Conservation (phyloP, 352 stramenopile species). For the Halophytophthora polymorphica region DNA sequence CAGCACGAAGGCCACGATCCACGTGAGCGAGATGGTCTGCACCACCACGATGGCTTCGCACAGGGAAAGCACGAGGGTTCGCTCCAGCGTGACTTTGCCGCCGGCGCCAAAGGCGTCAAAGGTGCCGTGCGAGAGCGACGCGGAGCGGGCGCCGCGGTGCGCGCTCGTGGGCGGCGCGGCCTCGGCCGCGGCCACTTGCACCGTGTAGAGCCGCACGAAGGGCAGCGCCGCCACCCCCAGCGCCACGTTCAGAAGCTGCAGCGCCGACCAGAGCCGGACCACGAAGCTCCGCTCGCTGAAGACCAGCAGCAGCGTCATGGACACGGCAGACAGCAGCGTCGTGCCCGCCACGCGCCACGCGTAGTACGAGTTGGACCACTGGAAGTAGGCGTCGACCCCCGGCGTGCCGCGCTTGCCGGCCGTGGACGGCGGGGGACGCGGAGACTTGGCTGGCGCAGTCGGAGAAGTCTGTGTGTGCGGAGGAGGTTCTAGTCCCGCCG, state of each 20-base stretch:
- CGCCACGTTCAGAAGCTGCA: slow-evolving; percentile 57
- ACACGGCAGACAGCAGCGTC: slow-evolving; percentile 42
- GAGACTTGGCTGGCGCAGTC: neutral
- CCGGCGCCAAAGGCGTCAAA: slow-evolving; percentile 23
- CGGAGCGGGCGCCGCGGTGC: slow-evolving; percentile 34
- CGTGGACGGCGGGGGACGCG: neutral
- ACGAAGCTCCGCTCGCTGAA: slow-evolving; percentile 29
- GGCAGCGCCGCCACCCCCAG: slow-evolving; percentile 56
- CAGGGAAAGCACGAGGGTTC: slow-evolving; percentile 45
- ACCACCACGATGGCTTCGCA: slow-evolving; percentile 69
- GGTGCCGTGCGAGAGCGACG: slow-evolving; percentile 49
- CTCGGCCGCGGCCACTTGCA: slow-evolving; percentile 2
- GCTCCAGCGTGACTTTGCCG: slow-evolving; percentile 37
- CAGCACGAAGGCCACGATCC: slow-evolving; percentile 44
- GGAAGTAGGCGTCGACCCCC: slow-evolving; percentile 42
- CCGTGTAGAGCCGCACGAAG: slow-evolving; percentile 37
- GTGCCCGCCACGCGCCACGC: slow-evolving; percentile 49
- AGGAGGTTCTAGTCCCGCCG: neutral
- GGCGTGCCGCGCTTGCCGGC: slow-evolving; percentile 19
- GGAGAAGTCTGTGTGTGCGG: neutral
- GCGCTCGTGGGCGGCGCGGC: slow-evolving; percentile 9
- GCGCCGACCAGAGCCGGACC: slow-evolving; percentile 41
- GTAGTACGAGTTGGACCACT: slow-evolving; percentile 75
- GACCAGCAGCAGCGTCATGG: slow-evolving; percentile 37
- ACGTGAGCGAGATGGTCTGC: slow-evolving; percentile 48